These are phyloP conservation scores for Hanseniaspora lindneri DNA, from an alignment of 805 yeast species.

Conservation along the genomic window DNA sequence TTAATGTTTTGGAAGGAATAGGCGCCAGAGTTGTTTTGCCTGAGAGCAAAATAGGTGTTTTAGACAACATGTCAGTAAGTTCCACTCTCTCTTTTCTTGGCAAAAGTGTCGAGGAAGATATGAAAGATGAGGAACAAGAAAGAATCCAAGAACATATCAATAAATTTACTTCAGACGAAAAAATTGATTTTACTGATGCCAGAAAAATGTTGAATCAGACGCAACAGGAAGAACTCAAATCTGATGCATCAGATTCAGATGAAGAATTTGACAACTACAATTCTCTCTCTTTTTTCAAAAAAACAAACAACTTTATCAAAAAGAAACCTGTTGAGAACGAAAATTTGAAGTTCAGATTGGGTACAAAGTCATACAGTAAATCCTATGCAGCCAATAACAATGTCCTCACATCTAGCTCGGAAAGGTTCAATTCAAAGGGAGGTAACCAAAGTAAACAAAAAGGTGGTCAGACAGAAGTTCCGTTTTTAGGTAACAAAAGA, in stretches of 20 bases:
- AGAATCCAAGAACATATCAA: background rate
- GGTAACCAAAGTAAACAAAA: slow-evolving; percentile 47
- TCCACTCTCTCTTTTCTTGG: slow-evolving; percentile 10
- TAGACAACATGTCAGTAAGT: slow-evolving; percentile 4
- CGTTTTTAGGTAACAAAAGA: slow-evolving; percentile 8
- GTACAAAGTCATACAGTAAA: slow-evolving; percentile 5
- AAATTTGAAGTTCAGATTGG: slow-evolving; percentile 12
- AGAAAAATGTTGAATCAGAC: too few relatives aligned
- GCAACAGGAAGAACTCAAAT: too few relatives aligned
- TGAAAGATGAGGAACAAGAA: background rate
- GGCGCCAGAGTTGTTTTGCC: slow-evolving; percentile 2
- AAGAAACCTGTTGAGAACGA: slow-evolving; percentile 4
- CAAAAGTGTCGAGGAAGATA: background rate
- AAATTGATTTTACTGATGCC: background rate
- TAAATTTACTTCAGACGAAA: too few relatives aligned
- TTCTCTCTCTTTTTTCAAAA: slow-evolving; percentile 13
- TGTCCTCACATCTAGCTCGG: slow-evolving; percentile 84
- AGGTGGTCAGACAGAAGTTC: slow-evolving; percentile 1
- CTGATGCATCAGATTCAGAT: slow-evolving; percentile 3
- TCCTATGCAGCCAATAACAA: slow-evolving; percentile 48
- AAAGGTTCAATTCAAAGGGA: slow-evolving; percentile 63
- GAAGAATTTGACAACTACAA: slow-evolving; percentile 16
- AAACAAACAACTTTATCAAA: slow-evolving; percentile 2
- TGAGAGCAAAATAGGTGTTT: slow-evolving; percentile 9
- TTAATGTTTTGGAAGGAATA: slow-evolving; percentile 4